Conservation (phyloP, 306 rosid genomes). For the Acacia confusa region DNA sequence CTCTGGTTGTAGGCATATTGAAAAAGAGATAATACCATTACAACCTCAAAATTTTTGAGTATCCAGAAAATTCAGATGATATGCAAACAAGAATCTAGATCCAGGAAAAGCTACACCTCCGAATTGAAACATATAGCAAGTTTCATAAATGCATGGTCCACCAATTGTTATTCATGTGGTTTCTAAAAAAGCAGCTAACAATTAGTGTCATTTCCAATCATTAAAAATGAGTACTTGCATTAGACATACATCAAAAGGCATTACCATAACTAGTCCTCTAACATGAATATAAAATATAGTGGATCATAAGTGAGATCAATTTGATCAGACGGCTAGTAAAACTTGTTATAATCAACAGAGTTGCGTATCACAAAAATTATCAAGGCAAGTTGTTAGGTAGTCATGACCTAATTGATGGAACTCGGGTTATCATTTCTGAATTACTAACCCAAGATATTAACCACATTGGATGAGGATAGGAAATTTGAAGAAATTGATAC, state of each 20-base stretch:
- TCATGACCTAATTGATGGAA: constrained; percentile 9
- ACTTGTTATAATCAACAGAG: constrained; percentile 22
- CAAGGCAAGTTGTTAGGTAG: not conserved
- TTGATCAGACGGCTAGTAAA: constrained; percentile 7
- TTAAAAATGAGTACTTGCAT: constrained; percentile 5
- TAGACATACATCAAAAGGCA: not conserved
- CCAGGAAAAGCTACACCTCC: constrained; percentile 24
- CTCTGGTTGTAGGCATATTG: not conserved
- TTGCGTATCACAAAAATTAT: not conserved
- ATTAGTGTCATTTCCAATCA: not conserved
- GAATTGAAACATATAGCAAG: not conserved
- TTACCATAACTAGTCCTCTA: not conserved
- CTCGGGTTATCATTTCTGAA: constrained; percentile 21
- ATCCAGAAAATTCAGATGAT: constrained; percentile 20
- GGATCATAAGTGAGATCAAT: constrained; percentile 26
- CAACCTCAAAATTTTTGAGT: not conserved
- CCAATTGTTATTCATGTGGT: not conserved
- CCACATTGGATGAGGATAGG: constrained; percentile 21
- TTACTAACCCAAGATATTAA: constrained; percentile 9
- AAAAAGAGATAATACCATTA: not conserved
- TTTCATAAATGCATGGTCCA: constrained; percentile 5
- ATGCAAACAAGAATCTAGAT: not conserved
- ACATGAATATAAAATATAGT: not conserved
- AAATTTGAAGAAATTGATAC: not conserved
- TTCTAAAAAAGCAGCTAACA: not conserved